Evolutionary conservation across 1,139 yeast genomes (phyloP), one percentile per base, ranked within the genome.

Genomic region (Saccharomyces hybrid): DNA sequence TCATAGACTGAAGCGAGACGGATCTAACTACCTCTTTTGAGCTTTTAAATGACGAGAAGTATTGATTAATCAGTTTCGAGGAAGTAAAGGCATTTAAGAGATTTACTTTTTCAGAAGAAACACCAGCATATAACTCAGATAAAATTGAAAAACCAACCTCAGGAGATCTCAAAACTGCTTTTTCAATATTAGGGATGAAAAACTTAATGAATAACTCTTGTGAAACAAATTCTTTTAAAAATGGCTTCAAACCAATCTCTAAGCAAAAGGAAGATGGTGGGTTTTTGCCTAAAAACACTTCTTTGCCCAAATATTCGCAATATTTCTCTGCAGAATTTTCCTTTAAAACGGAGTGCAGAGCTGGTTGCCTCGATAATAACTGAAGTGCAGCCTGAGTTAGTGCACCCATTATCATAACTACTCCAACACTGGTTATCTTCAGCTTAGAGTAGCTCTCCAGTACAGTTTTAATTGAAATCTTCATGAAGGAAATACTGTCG

Each of bases 151-250:
- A 79, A 0, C 89, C 80, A 41, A 76, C 72, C 66, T 90, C 98
- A 0, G 97, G 87, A 2, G 96, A 83, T 68, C 97, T 80, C 64
- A 93, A 75, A 52, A 86, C 77, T 0, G 95, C 80, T 66, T 88
- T 90, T 61, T 88, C 93, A 52, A 91, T 66, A 16, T 79, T 75
- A 2, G 95, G 89, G 8, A 84, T 66, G 20, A 89, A 60, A 3
- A 63, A 54, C 0, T 67, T 61, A 14, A 67, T 70, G 54, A 86
- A 75, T 13, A 76, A 75, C 1, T 74, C 76, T n/a, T 70, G 67
- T 4, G 73, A 63, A 5, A 84, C 67, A 57, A 77, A 75, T 14
- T 75, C 76, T 23, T 68, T 62, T 27, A 81, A 65, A 60, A 81
- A 81, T 8, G 63, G 62, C 13, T 60, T 53, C 31, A 73, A 52